Base-by-base conservation (phyloP, 1,139 yeast species). In the Zygosaccharomyces pseudobailii region DNA sequence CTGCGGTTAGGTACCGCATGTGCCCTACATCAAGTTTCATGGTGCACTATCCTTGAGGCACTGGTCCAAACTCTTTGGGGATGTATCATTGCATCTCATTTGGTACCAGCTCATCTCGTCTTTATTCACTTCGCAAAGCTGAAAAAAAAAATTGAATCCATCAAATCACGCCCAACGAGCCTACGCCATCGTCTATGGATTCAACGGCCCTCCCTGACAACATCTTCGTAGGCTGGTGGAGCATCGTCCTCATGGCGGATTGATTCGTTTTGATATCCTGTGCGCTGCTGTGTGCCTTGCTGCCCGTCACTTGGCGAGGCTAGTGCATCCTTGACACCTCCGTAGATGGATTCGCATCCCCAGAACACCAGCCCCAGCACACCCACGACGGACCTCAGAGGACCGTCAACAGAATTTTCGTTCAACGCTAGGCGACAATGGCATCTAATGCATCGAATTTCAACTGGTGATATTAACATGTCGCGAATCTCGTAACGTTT, bases 1-100 rank as follows among this genome's bases (percentile, higher is more conserved):
- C 97, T 4, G 84, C 74, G 57, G 96, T 83, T 63, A 92, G 73
- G 64, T 90, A 92, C 68, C 97, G 77, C 96, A 92, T 87, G 65
- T 89, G 95, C 19, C 94, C 75, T 0, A 95, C 86, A 60, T 92
- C 97, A 48, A 92, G 74, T 76, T 89, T 92, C 97, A 90, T 90
- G 28, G 49, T 71, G 39, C 17, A 13, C 17, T 13, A 13, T 13
- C 17, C 17, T 13, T 13, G 17, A 13, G 17, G 17, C 17, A 13
- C 17, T 13, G 17, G 17, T 13, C 17, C 17, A 13, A 13, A 6
- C 13, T 28, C 5, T 30, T 7, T 10, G 25, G 10, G 30, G 10
- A 10, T 6, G 20, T 27, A 9, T 30, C 36, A 22, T 22, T 4
- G 19, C 43, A 40, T 40, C 36, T 22, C 36, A 40, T 40, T 22